Evolutionary conservation across 768 basidiomycete genomes (phyloP), one percentile per base, ranked within the genome.

Genomic region (Cyathus striatus): DNA sequence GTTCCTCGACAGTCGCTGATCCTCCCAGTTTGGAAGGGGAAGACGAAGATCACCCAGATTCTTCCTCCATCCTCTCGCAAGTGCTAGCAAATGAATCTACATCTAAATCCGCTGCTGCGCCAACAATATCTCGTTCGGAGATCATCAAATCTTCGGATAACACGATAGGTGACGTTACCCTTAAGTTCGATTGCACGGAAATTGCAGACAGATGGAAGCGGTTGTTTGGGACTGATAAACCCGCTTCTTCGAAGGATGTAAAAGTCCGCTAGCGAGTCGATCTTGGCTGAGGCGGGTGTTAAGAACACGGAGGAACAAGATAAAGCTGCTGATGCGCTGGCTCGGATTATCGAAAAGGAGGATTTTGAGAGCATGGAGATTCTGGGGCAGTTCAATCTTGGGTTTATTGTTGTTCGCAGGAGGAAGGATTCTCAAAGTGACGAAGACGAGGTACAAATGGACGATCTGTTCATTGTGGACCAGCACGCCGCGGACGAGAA

Each of bases 401-500:
- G 94, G 0, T 99, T 99, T 63, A 91, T 99, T 60, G 76, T 99
- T 44, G 78, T 80, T 2, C 78, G 94, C 5, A 75, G 86, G 51
- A 67, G 68, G 44, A 68, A 68, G 47, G 38, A 25, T 1, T 40
- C 43, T 40, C 22, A 18, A 25, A 44, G 6, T 23, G 44, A 22
- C 4, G 22, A 5, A n/a, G 13, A 20, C 10, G 42, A 17, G n/a
- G 26, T 7, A 27, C 36, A 20, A 23, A 69, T 80, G 65, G 94
- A 98, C 56, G 95, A 99, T 54, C 68, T 99, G 32, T 98, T 97
- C 64, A 92, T 99, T 48, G 77, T 98, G 14, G 95, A 98, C 54
- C 95, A 98, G 58, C 95, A 98, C 61, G 95, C 95, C 4, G 84
- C 90, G 4, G 96, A 99, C 62, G 96, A 98, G 64, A 98, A 98